Conservation (phyloP, 2,329 filamentous ascomycete species). For the Xylaria sp. region DNA sequence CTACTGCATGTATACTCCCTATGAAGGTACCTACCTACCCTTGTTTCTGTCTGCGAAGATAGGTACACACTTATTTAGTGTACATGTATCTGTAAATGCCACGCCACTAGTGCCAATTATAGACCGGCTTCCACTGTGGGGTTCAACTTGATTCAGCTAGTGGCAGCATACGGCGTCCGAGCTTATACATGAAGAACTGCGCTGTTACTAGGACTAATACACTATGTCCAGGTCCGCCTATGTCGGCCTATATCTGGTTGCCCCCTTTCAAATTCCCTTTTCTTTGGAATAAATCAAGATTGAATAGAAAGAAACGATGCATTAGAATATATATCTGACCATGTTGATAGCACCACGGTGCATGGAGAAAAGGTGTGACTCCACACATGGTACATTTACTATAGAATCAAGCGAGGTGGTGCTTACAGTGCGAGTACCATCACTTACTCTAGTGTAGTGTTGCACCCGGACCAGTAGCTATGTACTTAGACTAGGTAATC, state of each 20-base stretch:
- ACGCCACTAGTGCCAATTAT: conserved; percentile 29
- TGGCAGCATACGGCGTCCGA: background rate
- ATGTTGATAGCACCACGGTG: background rate
- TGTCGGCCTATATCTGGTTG: no score
- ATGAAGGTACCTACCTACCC: background rate
- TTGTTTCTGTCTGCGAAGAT: background rate
- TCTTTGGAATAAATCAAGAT: background rate
- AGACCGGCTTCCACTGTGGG: conserved; percentile 4
- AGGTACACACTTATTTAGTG: background rate
- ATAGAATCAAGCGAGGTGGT: background rate
- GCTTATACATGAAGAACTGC: conserved; percentile 1
- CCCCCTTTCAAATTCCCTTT: no score
- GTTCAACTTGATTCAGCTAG: conserved; percentile 4
- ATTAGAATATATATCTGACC: background rate
- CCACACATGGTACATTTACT: background rate
- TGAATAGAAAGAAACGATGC: background rate
- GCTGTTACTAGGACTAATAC: background rate
- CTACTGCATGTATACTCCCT: background rate
- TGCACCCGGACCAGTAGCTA: background rate
- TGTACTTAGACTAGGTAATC: background rate
- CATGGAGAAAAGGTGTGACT: background rate
- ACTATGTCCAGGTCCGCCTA: no score
- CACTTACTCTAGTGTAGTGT: no score
- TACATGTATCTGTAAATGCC: conserved; percentile 2
- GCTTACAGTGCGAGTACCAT: background rate